Evolutionary conservation across 129 eudicot genomes (phyloP).

Genomic region (Centella asiatica): DNA sequence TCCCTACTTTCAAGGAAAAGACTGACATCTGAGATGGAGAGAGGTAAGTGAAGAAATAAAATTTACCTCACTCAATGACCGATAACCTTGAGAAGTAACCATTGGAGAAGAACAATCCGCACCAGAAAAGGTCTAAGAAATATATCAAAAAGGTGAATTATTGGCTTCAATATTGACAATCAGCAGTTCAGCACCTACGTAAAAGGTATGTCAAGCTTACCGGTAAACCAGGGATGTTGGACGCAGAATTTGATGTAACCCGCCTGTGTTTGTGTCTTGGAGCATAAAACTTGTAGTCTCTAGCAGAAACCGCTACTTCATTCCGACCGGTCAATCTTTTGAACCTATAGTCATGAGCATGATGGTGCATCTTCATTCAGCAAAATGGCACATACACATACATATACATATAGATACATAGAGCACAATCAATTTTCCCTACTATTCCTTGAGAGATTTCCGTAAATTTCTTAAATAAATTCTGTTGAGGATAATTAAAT

Average conservation of each 20-base stretch:
- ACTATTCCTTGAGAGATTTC: neutral
- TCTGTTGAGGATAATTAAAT: neutral
- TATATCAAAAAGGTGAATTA: neutral
- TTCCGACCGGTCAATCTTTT: constrained; percentile 82
- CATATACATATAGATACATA: no score
- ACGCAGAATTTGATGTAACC: constrained; percentile 45
- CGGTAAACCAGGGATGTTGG: constrained; percentile 52
- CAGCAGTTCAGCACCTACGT: neutral
- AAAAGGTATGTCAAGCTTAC: constrained; percentile 35
- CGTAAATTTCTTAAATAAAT: neutral
- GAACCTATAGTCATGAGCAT: constrained; percentile 44
- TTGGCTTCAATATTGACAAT: constrained; percentile 14
- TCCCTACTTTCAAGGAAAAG: neutral
- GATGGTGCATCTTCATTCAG: constrained; percentile 5
- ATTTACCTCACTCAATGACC: constrained; percentile 54
- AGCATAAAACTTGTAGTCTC: constrained; percentile 85
- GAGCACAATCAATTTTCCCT: neutral
- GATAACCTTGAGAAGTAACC: constrained; percentile 55
- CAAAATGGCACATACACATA: no score
- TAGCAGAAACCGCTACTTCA: constrained; percentile 67
- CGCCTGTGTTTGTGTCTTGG: constrained; percentile 97
- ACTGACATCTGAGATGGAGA: neutral
- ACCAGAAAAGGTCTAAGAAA: constrained; percentile 50
- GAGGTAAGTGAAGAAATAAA: neutral
- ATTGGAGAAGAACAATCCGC: constrained; percentile 58